Percentiles rank a stretch among this genome's conserved stretches.
Evolutionary conservation across 1,284 basidiomycete genomes (phyloP).

Genomic region (Ceratobasidium sp.): DNA sequence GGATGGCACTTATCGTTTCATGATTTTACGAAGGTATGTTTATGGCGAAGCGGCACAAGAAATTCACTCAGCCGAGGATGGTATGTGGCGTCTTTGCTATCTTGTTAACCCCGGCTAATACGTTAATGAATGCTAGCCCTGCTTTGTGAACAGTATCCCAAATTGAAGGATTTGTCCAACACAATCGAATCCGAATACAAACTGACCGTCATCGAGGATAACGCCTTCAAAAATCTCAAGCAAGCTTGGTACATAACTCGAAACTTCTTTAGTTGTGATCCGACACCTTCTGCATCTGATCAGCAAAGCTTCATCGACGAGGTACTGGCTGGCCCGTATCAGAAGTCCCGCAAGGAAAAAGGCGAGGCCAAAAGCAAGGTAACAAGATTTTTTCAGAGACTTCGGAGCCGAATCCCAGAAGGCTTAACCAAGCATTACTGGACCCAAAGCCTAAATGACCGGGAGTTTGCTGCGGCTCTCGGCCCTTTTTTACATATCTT

Average conservation of each 20-base stretch:
- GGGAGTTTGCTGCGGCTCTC: conserved; percentile 25
- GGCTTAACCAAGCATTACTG: not conserved
- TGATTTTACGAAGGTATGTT: too few species aligned
- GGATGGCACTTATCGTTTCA: too few species aligned
- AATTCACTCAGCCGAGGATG: too few species aligned
- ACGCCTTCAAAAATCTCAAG: conserved; percentile 23
- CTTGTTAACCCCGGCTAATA: too few species aligned
- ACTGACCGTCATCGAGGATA: not conserved
- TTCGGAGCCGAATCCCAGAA: too few species aligned
- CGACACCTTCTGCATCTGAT: not conserved
- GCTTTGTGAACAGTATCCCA: not conserved
- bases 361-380: too few species aligned
- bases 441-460: not conserved
- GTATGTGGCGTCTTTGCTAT: too few species aligned
- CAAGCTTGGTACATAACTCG: conserved; percentile 29
- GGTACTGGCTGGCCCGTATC: not conserved
- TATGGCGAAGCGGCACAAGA: too few species aligned
- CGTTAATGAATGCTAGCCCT: too few species aligned
- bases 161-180: not conserved
- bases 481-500: not conserved
- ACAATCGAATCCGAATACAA: not conserved
- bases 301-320: conserved; percentile 8
- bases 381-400: too few species aligned
- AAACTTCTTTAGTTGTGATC: conserved; percentile 2
- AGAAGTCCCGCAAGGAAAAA: too few species aligned